Evolutionary conservation across 768 basidiomycete genomes (phyloP), one percentile per base, ranked within the genome.

Genomic region (Tricholoma saponaceum): DNA sequence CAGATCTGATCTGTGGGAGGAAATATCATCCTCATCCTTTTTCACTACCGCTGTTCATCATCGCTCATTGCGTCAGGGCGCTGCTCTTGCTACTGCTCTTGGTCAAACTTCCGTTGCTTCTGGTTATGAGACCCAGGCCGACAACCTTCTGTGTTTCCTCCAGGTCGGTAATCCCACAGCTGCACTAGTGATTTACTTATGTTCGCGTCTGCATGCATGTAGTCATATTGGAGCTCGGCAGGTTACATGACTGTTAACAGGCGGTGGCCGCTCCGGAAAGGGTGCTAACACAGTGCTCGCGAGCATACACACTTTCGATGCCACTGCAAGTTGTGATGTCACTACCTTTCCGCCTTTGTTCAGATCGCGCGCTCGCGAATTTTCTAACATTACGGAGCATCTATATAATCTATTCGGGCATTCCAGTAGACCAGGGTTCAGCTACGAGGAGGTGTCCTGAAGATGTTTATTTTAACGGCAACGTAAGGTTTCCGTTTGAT

Each of bases 41-140:
- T 94, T 90, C 70, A 93, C 92, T 8, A 83, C 88, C 0, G 86
- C 87, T 3, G 84, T 87, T 0, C 91, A 92, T 61, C 89, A 92
- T 66, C 84, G 87, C 23, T 78, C 90, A 12, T 74, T 92, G 39
- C 85, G 85, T 32, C 79, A 89, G 65, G 90, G 90, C 18, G 79
- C 83, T 2, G 59, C 78, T 1, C 76, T 93, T 22, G 92, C 91
- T 0, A 74, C 71, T 8, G 66, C 74, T 25, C 76, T 91, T 23
- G 84, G 83, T 8, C 79, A 86, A 65, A 72, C 76, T 0, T 69
- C 75, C 22, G 66, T 70, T 14, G 80, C 77, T 5, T 69, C 69
- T 25, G 70, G 64, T 28, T 90, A 88, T 62, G 74, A 71, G 6
- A 73, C 78, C 0, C 84, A 92, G 69, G 89, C 90, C 0, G 73